Evolutionary conservation across 169 alveolate genomes (phyloP).

Genomic region (Cryptosporidium viatorum): DNA sequence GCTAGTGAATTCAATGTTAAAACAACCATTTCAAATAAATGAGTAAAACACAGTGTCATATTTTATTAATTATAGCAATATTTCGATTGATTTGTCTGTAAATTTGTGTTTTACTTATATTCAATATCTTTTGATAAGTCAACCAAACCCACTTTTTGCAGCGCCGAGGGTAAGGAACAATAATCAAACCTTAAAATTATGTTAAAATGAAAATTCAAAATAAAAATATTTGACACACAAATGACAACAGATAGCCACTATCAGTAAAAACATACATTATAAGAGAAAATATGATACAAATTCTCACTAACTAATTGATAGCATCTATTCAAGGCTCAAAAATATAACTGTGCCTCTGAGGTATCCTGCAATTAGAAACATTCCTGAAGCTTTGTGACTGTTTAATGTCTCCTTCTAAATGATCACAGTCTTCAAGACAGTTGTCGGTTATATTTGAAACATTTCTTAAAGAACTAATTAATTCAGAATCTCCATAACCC

Average conservation of each 20-base stretch:
- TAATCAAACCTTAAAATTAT: not conserved
- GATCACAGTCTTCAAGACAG: not conserved
- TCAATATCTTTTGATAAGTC: not conserved
- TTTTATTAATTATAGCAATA: not conserved
- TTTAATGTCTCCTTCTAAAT: not conserved
- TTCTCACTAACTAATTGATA: not conserved
- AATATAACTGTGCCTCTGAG: constrained; percentile 45
- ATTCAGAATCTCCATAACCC: constrained; percentile 5
- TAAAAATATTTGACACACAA: not conserved
- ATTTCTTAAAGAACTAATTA: constrained; percentile 2
- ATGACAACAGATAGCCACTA: not conserved
- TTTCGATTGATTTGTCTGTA: not conserved
- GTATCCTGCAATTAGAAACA: not conserved
- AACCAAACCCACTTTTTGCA: not conserved
- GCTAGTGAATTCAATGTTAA: constrained; percentile 63
- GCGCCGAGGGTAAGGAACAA: constrained; percentile 2
- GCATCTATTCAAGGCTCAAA: constrained; percentile 28
- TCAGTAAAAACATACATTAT: not conserved
- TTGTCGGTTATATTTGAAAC: not conserved
- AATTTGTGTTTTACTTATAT: not conserved
- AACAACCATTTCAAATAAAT: constrained; percentile 59
- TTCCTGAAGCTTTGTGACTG: constrained; percentile 5
- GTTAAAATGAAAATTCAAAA: not conserved
- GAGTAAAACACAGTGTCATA: constrained; percentile 67
- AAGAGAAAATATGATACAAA: not conserved